A percentile compares a stretch with the other conserved stretches of the same genome.
Conservation (phyloP, 805 yeast species). For the Starmerella apicola region DNA sequence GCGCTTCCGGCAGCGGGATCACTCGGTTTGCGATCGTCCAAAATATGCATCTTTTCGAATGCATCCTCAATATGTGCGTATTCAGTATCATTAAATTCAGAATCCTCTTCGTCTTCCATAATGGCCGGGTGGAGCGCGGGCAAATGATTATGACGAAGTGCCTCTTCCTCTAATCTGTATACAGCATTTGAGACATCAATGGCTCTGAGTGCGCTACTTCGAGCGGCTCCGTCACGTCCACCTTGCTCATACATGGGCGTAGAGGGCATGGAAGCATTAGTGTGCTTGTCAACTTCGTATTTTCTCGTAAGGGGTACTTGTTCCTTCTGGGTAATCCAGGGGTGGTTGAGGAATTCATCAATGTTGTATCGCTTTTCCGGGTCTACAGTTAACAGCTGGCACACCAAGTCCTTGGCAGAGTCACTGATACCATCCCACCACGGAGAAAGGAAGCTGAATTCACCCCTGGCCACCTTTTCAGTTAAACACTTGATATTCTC, state of each 20-base stretch:
- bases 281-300: conserved; percentile 11
- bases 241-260: conserved; percentile 18
- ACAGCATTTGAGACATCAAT: conserved; percentile 80
- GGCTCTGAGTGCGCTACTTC: conserved; percentile 69
- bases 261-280: conserved; percentile 7
- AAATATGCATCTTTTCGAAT: conserved; percentile 9
- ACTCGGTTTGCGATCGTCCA: background rate
- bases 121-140: conserved; percentile 16
- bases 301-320: conserved; percentile 8
- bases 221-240: conserved; percentile 37
- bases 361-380: conserved; percentile 57
- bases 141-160: conserved; percentile 27
- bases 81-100: conserved; percentile 25
- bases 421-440: conserved; percentile 80
- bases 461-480: conserved; percentile 68
- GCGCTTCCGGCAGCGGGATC: background rate
- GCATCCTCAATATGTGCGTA: conserved; percentile 17
- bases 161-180: conserved; percentile 64
- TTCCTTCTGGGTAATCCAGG: conserved; percentile 46
- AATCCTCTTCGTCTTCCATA: conserved; percentile 28
- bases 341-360: conserved; percentile 59
- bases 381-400: conserved; percentile 56
- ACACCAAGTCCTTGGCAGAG: conserved; percentile 59
- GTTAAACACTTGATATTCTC: conserved; percentile 63
- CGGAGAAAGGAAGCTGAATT: conserved; percentile 61